Evolutionary conservation across 1,284 basidiomycete species (phyloP).

Genomic region (Trichosporon coremiiforme): DNA sequence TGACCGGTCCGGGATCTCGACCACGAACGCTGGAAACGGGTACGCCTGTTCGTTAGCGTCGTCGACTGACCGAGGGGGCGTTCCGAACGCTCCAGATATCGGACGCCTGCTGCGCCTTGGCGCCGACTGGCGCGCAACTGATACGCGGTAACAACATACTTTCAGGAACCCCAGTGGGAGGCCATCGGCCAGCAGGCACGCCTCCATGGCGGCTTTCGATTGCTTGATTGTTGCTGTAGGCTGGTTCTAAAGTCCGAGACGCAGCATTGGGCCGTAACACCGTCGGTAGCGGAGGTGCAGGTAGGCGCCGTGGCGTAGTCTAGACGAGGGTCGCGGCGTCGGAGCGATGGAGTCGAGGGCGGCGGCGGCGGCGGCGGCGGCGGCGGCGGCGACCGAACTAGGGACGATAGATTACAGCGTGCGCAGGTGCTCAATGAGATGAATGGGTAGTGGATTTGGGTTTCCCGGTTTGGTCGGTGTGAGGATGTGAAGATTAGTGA

Average conservation of each 20-base stretch:
- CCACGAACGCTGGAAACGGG: slow-evolving; percentile 22
- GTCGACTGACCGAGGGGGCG: too few species aligned
- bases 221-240: background rate
- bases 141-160: background rate
- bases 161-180: background rate
- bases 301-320: background rate
- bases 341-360: background rate
- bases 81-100: too few species aligned
- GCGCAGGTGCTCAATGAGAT: background rate
- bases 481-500: background rate
- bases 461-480: background rate
- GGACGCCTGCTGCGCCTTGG: background rate
- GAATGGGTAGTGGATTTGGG: background rate
- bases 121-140: background rate
- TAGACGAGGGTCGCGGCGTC: background rate
- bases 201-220: background rate
- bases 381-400: background rate
- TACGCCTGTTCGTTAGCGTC: slow-evolving; percentile 20
- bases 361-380: background rate
- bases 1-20: background rate
- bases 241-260: background rate
- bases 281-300: background rate
- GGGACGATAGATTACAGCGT: background rate
- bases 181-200: background rate
- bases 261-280: background rate